Evolutionary conservation across 169 alveolate genomes (phyloP), one percentile per base, ranked within the genome.

Genomic region (Plasmodium falciparum): DNA sequence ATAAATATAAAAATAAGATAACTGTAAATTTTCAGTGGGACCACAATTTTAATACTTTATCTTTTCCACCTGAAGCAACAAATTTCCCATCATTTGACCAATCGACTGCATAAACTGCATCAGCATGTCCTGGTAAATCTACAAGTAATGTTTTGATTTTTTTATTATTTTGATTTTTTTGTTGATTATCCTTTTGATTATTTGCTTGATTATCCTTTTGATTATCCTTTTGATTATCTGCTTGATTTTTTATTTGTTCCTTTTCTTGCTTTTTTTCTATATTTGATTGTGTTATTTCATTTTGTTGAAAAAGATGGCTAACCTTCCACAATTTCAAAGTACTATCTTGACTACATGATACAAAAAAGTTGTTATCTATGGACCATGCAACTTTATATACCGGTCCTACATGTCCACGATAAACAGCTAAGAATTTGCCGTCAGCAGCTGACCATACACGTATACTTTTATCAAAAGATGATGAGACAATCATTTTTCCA

Each of bases 61-160:
- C 99, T 86, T 96, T 96, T 17, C 98, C 96, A 8, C 99, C 99
- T 61, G 98, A 95, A 3, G 98, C 99, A 45, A 98, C 99, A 69
- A 95, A 96, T 33, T 96, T 94, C 39, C 99, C 99, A 83, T 98
- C 98, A 56, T 97, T 98, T 26, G 98, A 94, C 99, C 99, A 98
- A 90, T 98, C 99, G 22, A 98, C 95, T 2, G 99, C 98, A 94
- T 97, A 98, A 13, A 98, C 98, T 85, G 98, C 99, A 91, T 98
- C 99, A 8, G 99, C 99, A 91, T 98, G 99, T 7, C 99, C 99
- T 20, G 99, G 99, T 17, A 98, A 95, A 89, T 98, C 99, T 74
- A 94, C 97, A 95, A 97, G 97, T 45, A 98, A 95, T 76, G 97
- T 98, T 72, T 97, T 94, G 13, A 69, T 66, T 29, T 50, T 69